Conservation (phyloP, 148 eudicot species). For the Oxyria digyna region DNA sequence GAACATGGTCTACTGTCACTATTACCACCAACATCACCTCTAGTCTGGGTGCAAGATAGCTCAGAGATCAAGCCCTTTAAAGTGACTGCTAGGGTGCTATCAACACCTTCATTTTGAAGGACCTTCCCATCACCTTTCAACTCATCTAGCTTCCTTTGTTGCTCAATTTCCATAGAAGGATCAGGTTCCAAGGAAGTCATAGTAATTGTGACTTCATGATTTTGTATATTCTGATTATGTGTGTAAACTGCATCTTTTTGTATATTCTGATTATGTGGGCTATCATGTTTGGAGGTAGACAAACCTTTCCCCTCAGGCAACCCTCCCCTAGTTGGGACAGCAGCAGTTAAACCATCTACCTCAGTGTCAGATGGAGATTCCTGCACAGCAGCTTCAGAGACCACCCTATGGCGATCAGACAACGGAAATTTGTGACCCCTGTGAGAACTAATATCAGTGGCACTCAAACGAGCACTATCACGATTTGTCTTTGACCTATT, state of each 20-base stretch:
- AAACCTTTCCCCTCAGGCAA: conserved; percentile 19
- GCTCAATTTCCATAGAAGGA: conserved; percentile 16
- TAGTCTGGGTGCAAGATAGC: conserved; percentile 35
- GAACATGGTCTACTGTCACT: conserved; percentile 23
- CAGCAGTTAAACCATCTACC: conserved; percentile 31
- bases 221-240: no score
- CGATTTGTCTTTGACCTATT: conserved; percentile 58
- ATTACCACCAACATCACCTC: conserved; percentile 33
- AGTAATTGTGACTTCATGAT: conserved; percentile 17
- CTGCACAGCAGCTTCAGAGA: conserved; percentile 24
- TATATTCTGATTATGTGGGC: conserved; percentile 19
- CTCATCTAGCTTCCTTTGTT: conserved; percentile 25
- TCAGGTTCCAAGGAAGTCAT: conserved; percentile 20
- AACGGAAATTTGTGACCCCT: conserved; percentile 35
- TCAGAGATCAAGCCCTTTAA: conserved; percentile 48
- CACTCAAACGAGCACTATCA: conserved; percentile 57
- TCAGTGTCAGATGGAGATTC: conserved; percentile 34
- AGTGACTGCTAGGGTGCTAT: conserved; percentile 8
- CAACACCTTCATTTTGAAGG: conserved; percentile 20
- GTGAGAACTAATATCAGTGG: conserved; percentile 40
- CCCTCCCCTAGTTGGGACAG: conserved; percentile 18
- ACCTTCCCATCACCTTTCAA: conserved; percentile 21
- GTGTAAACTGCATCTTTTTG: conserved; percentile 19
- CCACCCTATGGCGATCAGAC: conserved; percentile 30
- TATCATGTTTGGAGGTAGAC: conserved; percentile 23